Conservation (phyloP, 1,139 yeast species). For the Taphrina communis region DNA sequence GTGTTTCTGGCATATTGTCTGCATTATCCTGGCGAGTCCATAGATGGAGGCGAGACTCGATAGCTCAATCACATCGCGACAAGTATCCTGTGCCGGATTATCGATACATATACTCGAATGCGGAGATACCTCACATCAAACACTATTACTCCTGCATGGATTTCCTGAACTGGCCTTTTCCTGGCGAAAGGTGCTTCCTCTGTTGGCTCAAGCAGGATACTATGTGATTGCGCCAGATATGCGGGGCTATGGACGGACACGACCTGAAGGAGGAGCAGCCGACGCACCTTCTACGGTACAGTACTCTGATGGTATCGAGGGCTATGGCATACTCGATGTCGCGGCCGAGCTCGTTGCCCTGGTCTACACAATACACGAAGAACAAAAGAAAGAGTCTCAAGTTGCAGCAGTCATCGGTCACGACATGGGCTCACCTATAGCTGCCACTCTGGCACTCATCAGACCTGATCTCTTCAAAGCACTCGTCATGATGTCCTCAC, state of each 20-base stretch:
- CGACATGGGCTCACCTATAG: slow-evolving; percentile 34
- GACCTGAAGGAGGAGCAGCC: background rate
- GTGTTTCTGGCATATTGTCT: too few species aligned
- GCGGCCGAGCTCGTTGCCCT: slow-evolving; percentile 8
- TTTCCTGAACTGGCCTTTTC: slow-evolving; percentile 36
- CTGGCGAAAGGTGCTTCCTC: slow-evolving; percentile 35
- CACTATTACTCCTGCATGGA: slow-evolving; percentile 34
- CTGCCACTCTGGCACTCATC: slow-evolving; percentile 20
- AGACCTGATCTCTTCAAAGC: slow-evolving; percentile 26
- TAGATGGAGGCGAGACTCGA: background rate
- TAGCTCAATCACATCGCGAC: slow-evolving; percentile 16
- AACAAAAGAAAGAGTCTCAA: background rate
- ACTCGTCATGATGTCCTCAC: slow-evolving; percentile 31
- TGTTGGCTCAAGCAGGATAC: slow-evolving; percentile 26
- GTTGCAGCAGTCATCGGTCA: slow-evolving; percentile 28
- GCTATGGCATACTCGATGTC: slow-evolving; percentile 21
- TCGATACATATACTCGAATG: slow-evolving; percentile 27
- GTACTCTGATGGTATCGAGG: slow-evolving; percentile 16
- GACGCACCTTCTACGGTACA: background rate
- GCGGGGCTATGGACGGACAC: slow-evolving; percentile 33
- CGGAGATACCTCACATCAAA: slow-evolving; percentile 11
- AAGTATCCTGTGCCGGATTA: slow-evolving; percentile 4
- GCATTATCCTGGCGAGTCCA: background rate
- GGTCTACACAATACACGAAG: background rate
- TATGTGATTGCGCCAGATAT: slow-evolving; percentile 30